These are phyloP conservation scores for Lycium ferocissimum DNA, from an alignment of 257 asterid genomes.

Conservation along the genomic window DNA sequence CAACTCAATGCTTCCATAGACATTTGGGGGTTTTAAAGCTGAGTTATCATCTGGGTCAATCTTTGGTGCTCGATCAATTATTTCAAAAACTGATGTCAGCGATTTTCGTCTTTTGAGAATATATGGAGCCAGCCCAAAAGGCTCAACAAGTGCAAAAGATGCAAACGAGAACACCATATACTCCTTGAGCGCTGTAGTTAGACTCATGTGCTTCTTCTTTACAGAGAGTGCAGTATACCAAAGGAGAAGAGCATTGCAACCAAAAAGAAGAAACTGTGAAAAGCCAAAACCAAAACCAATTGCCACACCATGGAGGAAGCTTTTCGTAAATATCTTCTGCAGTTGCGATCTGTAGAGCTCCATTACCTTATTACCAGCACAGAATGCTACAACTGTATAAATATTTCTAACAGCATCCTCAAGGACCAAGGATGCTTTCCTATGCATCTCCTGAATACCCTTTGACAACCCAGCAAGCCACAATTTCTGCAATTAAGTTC, in stretches of 20 bases:
- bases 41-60: conserved; percentile 95
- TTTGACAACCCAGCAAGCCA: conserved; percentile 99
- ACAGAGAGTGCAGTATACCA: conserved; percentile 95
- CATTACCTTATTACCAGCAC: conserved; percentile 99
- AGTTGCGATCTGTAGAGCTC: conserved; percentile 93
- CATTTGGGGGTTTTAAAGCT: conserved; percentile 96
- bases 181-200: conserved; percentile 89
- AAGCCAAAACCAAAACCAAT: conserved; percentile 97
- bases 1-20: conserved; percentile 96
- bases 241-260: conserved; percentile 94
- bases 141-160: conserved; percentile 97
- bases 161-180: conserved; percentile 99
- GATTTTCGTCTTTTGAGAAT: conserved; percentile 95
- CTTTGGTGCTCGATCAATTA: conserved; percentile 88
- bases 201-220: conserved; percentile 57
- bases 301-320: conserved; percentile 97
- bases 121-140: conserved; percentile 99
- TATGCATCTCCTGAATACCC: conserved; percentile 99
- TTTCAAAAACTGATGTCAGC: conserved; percentile 84
- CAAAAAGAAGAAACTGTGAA: conserved; percentile 98
- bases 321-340: conserved; percentile 80
- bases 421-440: conserved; percentile 96
- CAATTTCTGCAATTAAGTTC: conserved; percentile 68
- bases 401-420: conserved; percentile 99
- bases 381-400: conserved; percentile 95